Base-by-base conservation (phyloP, 257 asterid species). In the Plantago major region DNA sequence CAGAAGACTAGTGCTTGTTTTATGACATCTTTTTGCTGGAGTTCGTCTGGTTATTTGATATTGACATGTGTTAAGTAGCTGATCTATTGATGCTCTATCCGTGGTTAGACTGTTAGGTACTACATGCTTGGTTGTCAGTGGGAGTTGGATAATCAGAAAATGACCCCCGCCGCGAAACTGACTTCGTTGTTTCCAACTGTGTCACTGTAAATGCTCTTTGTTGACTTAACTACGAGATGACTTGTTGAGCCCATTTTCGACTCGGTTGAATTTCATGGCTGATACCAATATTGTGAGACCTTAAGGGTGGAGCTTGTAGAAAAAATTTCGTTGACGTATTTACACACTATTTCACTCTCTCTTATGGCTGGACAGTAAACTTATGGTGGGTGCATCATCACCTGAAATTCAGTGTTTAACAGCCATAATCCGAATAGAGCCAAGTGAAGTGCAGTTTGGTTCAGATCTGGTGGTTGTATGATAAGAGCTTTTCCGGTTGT, bases 401-500 rank as follows among this genome's bases (percentile, higher is more conserved):
- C n/a, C 26, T 60, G 59, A 66, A 22, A 63, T 67, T 67, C 69
- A 58, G 48, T 63, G 30, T 60, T 46, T 60, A 64, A 51, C 75
- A 19, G 71, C 42, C 53, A 40, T 53, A 58, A 30, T 18, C n/a
- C 51, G 64, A 59, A 40, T 55, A 59, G 61, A 42, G 46, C 47
- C 28, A 55, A 67, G 52, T 72, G 47, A 44, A 65, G 33, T 48
- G 40, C 65, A 55, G 58, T 63, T 55, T 51, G 64, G 60, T 19
- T 19, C 64, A 59, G 60, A 60, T 63, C 67, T 59, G 58, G 61
- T 61, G 65, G 67, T 64, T 53, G 30, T 73, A 72, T 64, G 73
- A 64, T 76, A 61, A 64, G 42, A 53, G 40, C 56, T 68, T 15
- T 67, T 66, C 62, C 59, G 76, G 57, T 70, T 76, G 68, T 73